Base-by-base conservation (phyloP, 2,329 filamentous ascomycete genomes). In the Fusarium chaquense region DNA sequence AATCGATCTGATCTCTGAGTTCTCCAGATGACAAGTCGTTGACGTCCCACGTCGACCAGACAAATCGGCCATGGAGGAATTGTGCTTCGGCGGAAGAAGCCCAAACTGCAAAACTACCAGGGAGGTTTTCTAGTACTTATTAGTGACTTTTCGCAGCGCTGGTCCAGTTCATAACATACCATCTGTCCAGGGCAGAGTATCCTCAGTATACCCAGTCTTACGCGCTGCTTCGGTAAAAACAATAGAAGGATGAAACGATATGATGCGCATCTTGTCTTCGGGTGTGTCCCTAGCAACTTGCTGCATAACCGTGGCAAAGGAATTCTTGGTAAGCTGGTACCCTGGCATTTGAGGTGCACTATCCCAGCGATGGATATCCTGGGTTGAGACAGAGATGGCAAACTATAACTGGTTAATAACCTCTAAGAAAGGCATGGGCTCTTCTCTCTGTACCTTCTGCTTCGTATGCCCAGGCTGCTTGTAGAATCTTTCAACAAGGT, bases 31-130 rank as follows among this genome's bases (percentile, higher is more conserved):
- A 32, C 3, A 86, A 71, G 62, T 85, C 83, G n/a, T 83, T 78
- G 2, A 85, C 79, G 71, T 86, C 84, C 84, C 83, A 86, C 24
- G 83, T 83, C 9, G 79, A 77, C 81, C 83, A 86, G 2, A 84
- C 70, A n/a, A 83, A 82, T 30, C 82, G 82, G 2, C 80, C 78
- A 45, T 81, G 82, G 9, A 86, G 72, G 50, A 86, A 86, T 2
- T 62, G 58, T 0, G 84, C 83, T 62, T 86, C 82, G 0, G 77
- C 67, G 10, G 78, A 81, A 3, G 58, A 3, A 7, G 35, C 73
- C 83, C 83, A 85, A 2, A 84, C 76, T 10, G 76, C 70, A 56
- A 83, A 85, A n/a, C 78, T 66, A 6, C 76, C 81, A 0, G 82
- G 80, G 1, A 84, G 75, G 33, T 77, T 75, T n/a, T 76, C 79